Percentiles rank a stretch among this genome's conserved stretches.
Evolutionary conservation across 805 yeast species (phyloP).

Genomic region (Brettanomyces sp.): DNA sequence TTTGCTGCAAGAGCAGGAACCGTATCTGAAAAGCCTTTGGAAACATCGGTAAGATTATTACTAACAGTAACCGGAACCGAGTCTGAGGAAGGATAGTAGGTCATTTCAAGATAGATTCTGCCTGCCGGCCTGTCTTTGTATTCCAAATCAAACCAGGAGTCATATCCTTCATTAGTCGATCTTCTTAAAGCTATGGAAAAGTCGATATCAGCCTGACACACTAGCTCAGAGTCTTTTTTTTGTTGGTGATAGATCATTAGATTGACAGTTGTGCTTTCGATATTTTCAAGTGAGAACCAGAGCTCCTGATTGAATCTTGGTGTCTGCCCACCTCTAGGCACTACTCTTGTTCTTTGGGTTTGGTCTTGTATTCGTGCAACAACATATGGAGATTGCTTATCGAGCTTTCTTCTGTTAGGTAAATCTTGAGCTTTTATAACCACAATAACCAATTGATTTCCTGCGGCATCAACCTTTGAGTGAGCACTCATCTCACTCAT

Average conservation of each 20-base stretch:
- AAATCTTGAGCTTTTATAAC: constrained; percentile 77
- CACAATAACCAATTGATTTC: constrained; percentile 58
- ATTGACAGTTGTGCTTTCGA: constrained; percentile 52
- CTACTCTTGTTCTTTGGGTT: constrained; percentile 70
- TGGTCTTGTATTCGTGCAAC: constrained; percentile 72
- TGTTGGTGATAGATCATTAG: constrained; percentile 78
- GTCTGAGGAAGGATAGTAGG: constrained; percentile 60
- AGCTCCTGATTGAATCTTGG: constrained; percentile 82
- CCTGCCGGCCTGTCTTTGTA: constrained; percentile 76
- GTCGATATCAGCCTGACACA: constrained; percentile 76
- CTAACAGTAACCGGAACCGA: constrained; percentile 23
- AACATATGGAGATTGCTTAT: constrained; percentile 90
- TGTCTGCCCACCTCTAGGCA: constrained; percentile 86
- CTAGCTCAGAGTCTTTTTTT: constrained; percentile 76
- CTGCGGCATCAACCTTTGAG: constrained; percentile 9
- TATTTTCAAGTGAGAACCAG: constrained; percentile 56
- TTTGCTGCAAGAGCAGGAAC: background rate
- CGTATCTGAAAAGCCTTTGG: background rate
- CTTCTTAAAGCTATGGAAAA: constrained; percentile 63
- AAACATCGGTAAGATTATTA: constrained; percentile 10
- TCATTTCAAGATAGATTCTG: constrained; percentile 80
- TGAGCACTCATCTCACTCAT: background rate
- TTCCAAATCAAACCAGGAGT: constrained; percentile 70
- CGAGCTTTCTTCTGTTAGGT: constrained; percentile 77
- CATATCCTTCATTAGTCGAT: constrained; percentile 65